These are phyloP conservation scores for Calonectria hongkongensis DNA, from an alignment of 2,329 filamentous ascomycete species.

Conservation along the genomic window DNA sequence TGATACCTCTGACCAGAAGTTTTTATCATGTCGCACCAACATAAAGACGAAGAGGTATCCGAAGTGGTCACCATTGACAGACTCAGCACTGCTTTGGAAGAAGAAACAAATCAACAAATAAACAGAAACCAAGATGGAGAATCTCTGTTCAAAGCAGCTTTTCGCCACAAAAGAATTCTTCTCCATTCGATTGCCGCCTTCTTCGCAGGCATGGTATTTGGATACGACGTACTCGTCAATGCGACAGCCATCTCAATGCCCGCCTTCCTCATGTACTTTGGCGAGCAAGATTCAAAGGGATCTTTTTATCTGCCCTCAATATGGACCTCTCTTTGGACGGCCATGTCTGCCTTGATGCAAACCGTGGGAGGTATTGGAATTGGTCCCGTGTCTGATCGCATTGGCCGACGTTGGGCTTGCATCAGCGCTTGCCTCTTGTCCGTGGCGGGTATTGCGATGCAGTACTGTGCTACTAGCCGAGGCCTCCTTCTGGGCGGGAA, in stretches of 20 bases:
- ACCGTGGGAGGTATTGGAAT: neutral
- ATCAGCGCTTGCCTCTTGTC: neutral
- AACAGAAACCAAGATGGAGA: neutral
- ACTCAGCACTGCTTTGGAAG: neutral
- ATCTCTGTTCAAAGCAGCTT: neutral
- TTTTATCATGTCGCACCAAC: neutral
- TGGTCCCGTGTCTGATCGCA: neutral
- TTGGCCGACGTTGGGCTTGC: neutral
- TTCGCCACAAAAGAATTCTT: neutral
- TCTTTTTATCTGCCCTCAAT: conserved; percentile 5
- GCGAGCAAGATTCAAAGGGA: neutral
- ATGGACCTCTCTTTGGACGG: conserved; percentile 10
- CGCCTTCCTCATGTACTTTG: conserved; percentile 13
- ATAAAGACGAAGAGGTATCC: neutral
- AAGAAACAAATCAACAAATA: neutral
- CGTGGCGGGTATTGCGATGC: neutral
- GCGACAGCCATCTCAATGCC: conserved; percentile 12
- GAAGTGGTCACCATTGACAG: neutral
- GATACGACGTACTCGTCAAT: conserved; percentile 2
- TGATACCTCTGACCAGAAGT: neutral
- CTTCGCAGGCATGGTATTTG: conserved; percentile 3
- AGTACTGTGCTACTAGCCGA: conserved; percentile 9
- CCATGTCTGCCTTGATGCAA: conserved; percentile 17
- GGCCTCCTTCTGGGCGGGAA: neutral
- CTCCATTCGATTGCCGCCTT: neutral